phyloP scores from a whole-genome alignment of 2,329 filamentous ascomycete genomes.

The Zasmidium citrigriseum region DNA sequence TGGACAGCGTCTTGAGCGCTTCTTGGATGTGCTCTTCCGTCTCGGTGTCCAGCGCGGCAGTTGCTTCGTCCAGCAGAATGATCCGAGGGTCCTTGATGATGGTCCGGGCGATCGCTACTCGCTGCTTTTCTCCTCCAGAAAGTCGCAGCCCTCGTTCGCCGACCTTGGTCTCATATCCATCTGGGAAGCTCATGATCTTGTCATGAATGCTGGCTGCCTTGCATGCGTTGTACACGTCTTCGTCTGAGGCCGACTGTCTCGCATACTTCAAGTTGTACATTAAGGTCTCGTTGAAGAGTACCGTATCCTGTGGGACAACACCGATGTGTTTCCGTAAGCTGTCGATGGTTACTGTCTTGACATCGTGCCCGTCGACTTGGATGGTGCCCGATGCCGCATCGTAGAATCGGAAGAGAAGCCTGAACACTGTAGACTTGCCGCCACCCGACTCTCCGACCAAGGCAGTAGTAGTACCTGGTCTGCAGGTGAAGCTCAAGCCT shows the following conservation, averaged over 20 bases:
- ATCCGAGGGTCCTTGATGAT: slow-evolving; percentile 90
- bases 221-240: slow-evolving; percentile 80
- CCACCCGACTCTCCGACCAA: slow-evolving; percentile 96
- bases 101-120: slow-evolving; percentile 88
- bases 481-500: slow-evolving; percentile 80
- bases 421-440: slow-evolving; percentile 95
- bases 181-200: slow-evolving; percentile 84
- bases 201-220: slow-evolving; percentile 89
- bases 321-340: slow-evolving; percentile 90
- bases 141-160: slow-evolving; percentile 85
- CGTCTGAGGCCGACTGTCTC: slow-evolving; percentile 75
- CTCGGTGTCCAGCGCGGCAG: slow-evolving; percentile 85
- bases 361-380: slow-evolving; percentile 79
- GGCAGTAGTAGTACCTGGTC: slow-evolving; percentile 88
- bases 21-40: slow-evolving; percentile 93
- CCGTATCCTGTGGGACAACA: slow-evolving; percentile 94
- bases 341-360: slow-evolving; percentile 80
- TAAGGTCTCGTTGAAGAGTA: slow-evolving; percentile 89
- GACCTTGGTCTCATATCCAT: slow-evolving; percentile 85
- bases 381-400: slow-evolving; percentile 80
- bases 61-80: slow-evolving; percentile 91
- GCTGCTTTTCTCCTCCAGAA: slow-evolving; percentile 90
- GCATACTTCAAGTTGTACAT: slow-evolving; percentile 96
- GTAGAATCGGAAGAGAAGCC: slow-evolving; percentile 95
- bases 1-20: slow-evolving; percentile 76